These are phyloP conservation scores for Pseudogymnoascus sp. DNA, from an alignment of 2,329 filamentous ascomycete species.

Conservation along the genomic window DNA sequence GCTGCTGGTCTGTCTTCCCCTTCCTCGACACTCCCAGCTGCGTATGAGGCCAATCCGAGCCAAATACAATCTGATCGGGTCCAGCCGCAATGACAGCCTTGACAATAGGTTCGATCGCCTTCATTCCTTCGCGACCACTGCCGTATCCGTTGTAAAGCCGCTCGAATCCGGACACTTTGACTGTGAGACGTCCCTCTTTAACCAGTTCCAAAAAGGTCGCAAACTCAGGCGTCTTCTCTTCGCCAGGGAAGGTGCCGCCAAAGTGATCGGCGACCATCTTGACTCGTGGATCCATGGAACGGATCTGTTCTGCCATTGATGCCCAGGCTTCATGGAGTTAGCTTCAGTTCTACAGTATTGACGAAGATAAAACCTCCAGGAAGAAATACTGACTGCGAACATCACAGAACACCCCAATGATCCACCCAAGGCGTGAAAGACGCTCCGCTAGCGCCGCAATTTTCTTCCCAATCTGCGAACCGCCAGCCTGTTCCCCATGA, in stretches of 20 bases:
- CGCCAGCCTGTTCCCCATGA: constrained; percentile 17
- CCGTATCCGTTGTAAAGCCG: constrained; percentile 19
- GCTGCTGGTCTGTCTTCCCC: constrained; percentile 19
- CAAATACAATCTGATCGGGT: constrained; percentile 20
- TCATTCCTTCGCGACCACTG: constrained; percentile 13
- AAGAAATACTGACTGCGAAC: constrained; percentile 3
- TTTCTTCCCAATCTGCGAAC: constrained; percentile 15
- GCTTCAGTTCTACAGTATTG: not conserved
- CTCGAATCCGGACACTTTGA: constrained; percentile 24
- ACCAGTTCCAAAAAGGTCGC: constrained; percentile 17
- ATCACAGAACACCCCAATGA: constrained; percentile 20
- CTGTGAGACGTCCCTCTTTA: constrained; percentile 19
- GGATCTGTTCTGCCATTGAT: constrained; percentile 20
- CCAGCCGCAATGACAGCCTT: constrained; percentile 18
- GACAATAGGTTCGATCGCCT: constrained; percentile 16
- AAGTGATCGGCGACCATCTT: constrained; percentile 23
- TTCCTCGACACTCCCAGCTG: constrained; percentile 19
- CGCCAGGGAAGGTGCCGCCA: constrained; percentile 20
- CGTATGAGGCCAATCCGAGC: constrained; percentile 23
- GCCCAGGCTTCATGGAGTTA: constrained; percentile 15
- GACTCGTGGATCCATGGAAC: constrained; percentile 19
- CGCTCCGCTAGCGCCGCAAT: constrained; percentile 15
- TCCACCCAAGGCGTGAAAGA: constrained; percentile 20
- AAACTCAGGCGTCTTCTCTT: constrained; percentile 20
- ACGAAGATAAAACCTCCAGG: not conserved